Evolutionary conservation across 805 yeast genomes (phyloP).

Genomic region (Sungouiozyma intestinalis): DNA sequence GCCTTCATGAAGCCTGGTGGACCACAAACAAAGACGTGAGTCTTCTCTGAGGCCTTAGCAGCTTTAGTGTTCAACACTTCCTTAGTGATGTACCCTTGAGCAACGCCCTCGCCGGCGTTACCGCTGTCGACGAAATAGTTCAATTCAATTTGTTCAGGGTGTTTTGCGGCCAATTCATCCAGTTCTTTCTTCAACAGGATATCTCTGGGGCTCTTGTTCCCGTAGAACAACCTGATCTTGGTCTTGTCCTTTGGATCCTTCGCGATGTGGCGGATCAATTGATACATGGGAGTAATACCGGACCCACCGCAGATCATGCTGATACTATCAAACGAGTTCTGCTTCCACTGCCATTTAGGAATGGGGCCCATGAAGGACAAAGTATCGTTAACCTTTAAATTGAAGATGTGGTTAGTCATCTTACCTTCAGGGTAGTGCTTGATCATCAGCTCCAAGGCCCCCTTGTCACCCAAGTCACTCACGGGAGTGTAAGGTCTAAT

Average conservation of each 20-base stretch:
- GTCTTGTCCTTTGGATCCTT: slow-evolving; percentile 82
- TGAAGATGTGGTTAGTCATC: slow-evolving; percentile 63
- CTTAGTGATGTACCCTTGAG: slow-evolving; percentile 62
- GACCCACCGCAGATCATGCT: slow-evolving; percentile 91
- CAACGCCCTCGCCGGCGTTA: slow-evolving; percentile 15
- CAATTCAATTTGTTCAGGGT: slow-evolving; percentile 71
- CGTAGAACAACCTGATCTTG: slow-evolving; percentile 73
- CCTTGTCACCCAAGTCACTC: slow-evolving; percentile 56
- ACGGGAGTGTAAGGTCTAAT: slow-evolving; percentile 87
- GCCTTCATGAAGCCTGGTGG: slow-evolving; percentile 89
- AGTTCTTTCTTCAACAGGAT: slow-evolving; percentile 70
- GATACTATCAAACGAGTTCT: slow-evolving; percentile 72
- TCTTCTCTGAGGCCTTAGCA: slow-evolving; percentile 57
- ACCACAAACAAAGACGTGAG: slow-evolving; percentile 84
- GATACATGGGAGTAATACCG: slow-evolving; percentile 94
- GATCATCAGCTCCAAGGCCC: slow-evolving; percentile 68
- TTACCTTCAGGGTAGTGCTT: slow-evolving; percentile 81
- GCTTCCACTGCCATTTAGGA: slow-evolving; percentile 80
- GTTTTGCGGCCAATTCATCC: slow-evolving; percentile 42
- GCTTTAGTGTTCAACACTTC: slow-evolving; percentile 54
- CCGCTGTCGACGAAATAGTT: slow-evolving; percentile 71
- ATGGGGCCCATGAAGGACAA: slow-evolving; percentile 91
- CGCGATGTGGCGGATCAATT: slow-evolving; percentile 66
- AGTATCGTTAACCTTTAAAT: slow-evolving; percentile 67
- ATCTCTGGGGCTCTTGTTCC: slow-evolving; percentile 67